phyloP scores from a whole-genome alignment of 2,329 filamentous ascomycete species.

The Saccharata proteae region DNA sequence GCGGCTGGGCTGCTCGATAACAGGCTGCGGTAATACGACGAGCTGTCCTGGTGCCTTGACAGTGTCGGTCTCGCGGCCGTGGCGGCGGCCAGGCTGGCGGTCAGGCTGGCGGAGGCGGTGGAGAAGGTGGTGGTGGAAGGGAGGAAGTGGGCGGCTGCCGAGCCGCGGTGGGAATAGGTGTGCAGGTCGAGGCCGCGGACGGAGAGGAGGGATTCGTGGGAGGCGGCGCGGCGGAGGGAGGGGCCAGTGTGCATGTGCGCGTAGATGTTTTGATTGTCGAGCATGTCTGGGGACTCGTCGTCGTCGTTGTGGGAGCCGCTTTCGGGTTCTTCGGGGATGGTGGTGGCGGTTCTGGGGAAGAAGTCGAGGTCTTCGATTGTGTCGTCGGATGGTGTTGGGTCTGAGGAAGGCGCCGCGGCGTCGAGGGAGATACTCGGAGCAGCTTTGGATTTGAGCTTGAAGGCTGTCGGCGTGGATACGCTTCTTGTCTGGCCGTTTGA shows the following conservation, averaged over 20 bases:
- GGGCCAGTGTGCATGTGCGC: slow-evolving; percentile 23
- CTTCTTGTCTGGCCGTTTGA: slow-evolving; percentile 4
- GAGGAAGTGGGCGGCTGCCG: slow-evolving; percentile 55
- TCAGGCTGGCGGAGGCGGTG: slow-evolving; percentile 12
- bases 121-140: slow-evolving; percentile 26
- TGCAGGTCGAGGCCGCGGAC: slow-evolving; percentile 83
- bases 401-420: slow-evolving; percentile 16
- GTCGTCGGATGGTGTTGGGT: too few species aligned
- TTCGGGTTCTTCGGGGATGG: slow-evolving; percentile 15
- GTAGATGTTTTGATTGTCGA: slow-evolving; percentile 10
- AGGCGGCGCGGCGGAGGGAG: slow-evolving; percentile 52
- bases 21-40: slow-evolving; percentile 42
- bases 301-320: not conserved
- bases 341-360: slow-evolving; percentile 5
- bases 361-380: slow-evolving; percentile 7
- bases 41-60: slow-evolving; percentile 38
- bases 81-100: slow-evolving; percentile 20
- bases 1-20: slow-evolving; percentile 20
- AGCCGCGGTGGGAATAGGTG: too few species aligned
- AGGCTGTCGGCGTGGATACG: slow-evolving; percentile 4
- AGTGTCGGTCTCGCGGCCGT: slow-evolving; percentile 39
- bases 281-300: slow-evolving; percentile 1
- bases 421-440: slow-evolving; percentile 14
- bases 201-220: slow-evolving; percentile 83
- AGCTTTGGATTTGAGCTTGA: slow-evolving; percentile 17